Percentiles rank a stretch among this genome's conserved stretches.
These are phyloP conservation scores for Sphaerostilbella broomeana DNA, from an alignment of 2,329 filamentous ascomycete genomes.

Conservation along the genomic window DNA sequence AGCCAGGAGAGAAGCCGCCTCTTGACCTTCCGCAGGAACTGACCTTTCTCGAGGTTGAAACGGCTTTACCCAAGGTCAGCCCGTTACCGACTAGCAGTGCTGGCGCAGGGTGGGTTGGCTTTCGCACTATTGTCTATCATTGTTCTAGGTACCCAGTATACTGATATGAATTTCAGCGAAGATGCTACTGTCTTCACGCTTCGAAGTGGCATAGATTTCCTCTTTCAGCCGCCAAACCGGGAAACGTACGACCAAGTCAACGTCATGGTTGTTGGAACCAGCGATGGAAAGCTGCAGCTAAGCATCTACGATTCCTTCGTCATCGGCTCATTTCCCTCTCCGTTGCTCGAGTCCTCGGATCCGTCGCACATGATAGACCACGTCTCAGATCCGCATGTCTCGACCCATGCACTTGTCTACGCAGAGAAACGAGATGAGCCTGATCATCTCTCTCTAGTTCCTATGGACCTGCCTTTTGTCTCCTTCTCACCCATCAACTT, in stretches of 20 bases:
- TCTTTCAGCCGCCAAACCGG: constrained; percentile 57
- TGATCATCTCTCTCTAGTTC: constrained; percentile 50
- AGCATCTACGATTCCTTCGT: constrained; percentile 82
- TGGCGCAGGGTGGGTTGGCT: constrained; percentile 49
- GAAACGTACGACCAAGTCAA: constrained; percentile 69
- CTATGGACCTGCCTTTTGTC: constrained; percentile 78
- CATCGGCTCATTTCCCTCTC: constrained; percentile 59
- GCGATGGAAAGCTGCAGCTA: constrained; percentile 64
- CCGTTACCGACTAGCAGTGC: constrained; percentile 56
- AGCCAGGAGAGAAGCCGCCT: constrained; percentile 14
- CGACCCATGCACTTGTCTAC: constrained; percentile 70
- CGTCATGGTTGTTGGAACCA: constrained; percentile 68
- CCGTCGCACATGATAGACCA: constrained; percentile 46
- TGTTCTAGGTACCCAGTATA: neutral
- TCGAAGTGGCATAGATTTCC: constrained; percentile 59
- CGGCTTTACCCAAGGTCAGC: constrained; percentile 68
- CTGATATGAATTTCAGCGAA: constrained; percentile 28
- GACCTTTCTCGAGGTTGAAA: constrained; percentile 68
- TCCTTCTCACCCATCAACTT: constrained; percentile 72
- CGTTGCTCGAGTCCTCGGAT: constrained; percentile 24
- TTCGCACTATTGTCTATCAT: neutral
- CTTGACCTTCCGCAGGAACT: constrained; percentile 65
- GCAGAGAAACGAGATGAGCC: constrained; percentile 28
- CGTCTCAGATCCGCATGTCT: constrained; percentile 63
- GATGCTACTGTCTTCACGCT: constrained; percentile 63